Base-by-base conservation (phyloP, 192 early-diverging fungal species). In the Entophlyctis helioformis region DNA sequence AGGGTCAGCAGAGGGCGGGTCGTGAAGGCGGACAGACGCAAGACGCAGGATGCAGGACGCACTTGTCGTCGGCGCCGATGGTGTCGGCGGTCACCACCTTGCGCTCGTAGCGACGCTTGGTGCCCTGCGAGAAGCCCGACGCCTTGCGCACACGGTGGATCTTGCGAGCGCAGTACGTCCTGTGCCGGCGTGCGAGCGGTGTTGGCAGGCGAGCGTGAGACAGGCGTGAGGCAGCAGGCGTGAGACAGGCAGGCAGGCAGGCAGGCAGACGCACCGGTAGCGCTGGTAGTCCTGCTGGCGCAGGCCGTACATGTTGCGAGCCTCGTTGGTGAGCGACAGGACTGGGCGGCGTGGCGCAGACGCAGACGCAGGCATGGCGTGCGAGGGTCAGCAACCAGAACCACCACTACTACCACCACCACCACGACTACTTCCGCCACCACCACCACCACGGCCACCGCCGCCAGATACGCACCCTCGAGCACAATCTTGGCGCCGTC, bases 231-330 rank as follows among this genome's bases (percentile, higher is more conserved):
- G 28, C 9, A 29, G 26, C 15, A 25, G 12, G 13, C 18, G 20
- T 16, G 21, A 6, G 32, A 8, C 19, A 19, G 19, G 1, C 16
- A 28, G 15, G 42, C 13, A 13, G 8, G 19, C 19, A 23, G 10
- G 13, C n/a, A 1, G 1, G 28, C 42, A 47, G 26, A 32, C 39
- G 36, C 61, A 74, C 72, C 78, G 57, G 55, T 89, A 89, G 9
- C 84, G 75, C 21, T 75, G 60, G 43, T 87, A 86, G 50, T 89
- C 86, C 46, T 86, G 71, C 40, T 85, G 85, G 46, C 85, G 67
- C 19, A 89, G 56, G 19, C 86, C 86, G 60, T 87, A 80, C 29
- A 73, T 73, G 53, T 77, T 76, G 28, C 86, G 64, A 10, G 72
- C 71, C n/a, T 84, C 81, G 50, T 69, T 38, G 9, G 58, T 72